A percentile compares a stretch with the other conserved stretches of the same genome.
These are phyloP conservation scores for Metarhizium anisopliae DNA, from an alignment of 2,329 filamentous ascomycete genomes.

Conservation along the genomic window DNA sequence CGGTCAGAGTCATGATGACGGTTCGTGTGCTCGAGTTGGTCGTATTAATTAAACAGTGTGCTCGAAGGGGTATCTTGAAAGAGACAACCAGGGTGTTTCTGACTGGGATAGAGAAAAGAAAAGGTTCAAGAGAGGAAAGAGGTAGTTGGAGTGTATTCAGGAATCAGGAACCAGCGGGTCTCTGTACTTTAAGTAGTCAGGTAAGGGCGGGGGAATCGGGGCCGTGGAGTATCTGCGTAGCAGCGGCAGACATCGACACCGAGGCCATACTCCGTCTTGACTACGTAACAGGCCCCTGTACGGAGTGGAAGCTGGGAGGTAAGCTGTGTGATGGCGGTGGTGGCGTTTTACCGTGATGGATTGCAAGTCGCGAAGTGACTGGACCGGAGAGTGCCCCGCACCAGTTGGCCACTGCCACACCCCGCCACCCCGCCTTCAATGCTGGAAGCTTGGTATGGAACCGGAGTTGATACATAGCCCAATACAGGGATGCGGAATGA, in stretches of 20 bases:
- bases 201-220: neutral
- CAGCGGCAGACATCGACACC: too few species aligned
- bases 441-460: too few species aligned
- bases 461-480: too few species aligned
- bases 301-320: too few species aligned
- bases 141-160: neutral
- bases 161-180: neutral
- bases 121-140: neutral
- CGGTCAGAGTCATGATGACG: slow-evolving; percentile 37
- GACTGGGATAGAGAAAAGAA: neutral
- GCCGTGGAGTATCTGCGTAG: neutral
- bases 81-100: neutral
- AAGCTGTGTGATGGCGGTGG: neutral
- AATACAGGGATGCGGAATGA: too few species aligned
- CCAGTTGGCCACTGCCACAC: neutral
- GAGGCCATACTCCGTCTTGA: too few species aligned
- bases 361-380: neutral
- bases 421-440: neutral
- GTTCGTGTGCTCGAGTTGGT: neutral
- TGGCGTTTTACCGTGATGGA: slow-evolving; percentile 3
- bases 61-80: neutral
- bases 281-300: too few species aligned
- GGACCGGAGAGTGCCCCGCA: neutral
- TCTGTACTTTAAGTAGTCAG: neutral
- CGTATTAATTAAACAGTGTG: neutral